Percentiles rank a stretch among this genome's conserved stretches.
Evolutionary conservation across 2,329 filamentous ascomycete species (phyloP).

Genomic region (Hypoxylon rubiginosum): DNA sequence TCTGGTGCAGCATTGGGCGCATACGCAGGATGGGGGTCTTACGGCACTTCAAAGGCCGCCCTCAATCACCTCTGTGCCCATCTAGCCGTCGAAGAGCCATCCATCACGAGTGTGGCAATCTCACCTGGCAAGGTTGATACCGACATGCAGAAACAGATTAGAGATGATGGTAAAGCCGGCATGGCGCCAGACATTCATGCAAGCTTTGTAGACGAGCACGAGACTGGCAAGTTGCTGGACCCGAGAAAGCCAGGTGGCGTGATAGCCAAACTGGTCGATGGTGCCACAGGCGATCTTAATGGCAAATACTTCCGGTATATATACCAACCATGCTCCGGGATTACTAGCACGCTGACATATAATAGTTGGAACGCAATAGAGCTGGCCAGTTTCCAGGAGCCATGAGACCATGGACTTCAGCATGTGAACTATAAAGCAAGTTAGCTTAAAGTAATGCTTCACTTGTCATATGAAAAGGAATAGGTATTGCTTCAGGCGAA

Average conservation of each 20-base stretch:
- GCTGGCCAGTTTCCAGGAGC: slow-evolving; percentile 65
- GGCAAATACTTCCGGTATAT: slow-evolving; percentile 80
- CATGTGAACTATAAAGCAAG: slow-evolving; percentile 22
- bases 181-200: slow-evolving; percentile 72
- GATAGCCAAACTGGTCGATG: slow-evolving; percentile 81
- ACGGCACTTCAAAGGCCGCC: slow-evolving; percentile 86
- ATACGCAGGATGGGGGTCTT: slow-evolving; percentile 82
- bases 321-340: slow-evolving; percentile 17
- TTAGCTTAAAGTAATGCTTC: slow-evolving; percentile 40
- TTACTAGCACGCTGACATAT: slow-evolving; percentile 45
- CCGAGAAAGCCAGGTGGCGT: slow-evolving; percentile 89
- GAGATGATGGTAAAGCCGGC: slow-evolving; percentile 67
- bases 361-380: slow-evolving; percentile 67
- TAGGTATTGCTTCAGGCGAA: slow-evolving; percentile 75
- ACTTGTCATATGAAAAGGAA: slow-evolving; percentile 39
- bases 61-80: slow-evolving; percentile 83
- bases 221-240: slow-evolving; percentile 78
- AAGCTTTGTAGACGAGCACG: slow-evolving; percentile 77
- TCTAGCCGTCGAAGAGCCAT: slow-evolving; percentile 80
- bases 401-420: slow-evolving; percentile 16
- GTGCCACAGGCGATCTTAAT: slow-evolving; percentile 75
- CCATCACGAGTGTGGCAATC: slow-evolving; percentile 79
- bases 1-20: slow-evolving; percentile 79
- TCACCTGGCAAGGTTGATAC: slow-evolving; percentile 88
- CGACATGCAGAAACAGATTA: slow-evolving; percentile 87